Evolutionary conservation across 2,329 filamentous ascomycete species (phyloP).

Genomic region (Colletotrichum costaricense): DNA sequence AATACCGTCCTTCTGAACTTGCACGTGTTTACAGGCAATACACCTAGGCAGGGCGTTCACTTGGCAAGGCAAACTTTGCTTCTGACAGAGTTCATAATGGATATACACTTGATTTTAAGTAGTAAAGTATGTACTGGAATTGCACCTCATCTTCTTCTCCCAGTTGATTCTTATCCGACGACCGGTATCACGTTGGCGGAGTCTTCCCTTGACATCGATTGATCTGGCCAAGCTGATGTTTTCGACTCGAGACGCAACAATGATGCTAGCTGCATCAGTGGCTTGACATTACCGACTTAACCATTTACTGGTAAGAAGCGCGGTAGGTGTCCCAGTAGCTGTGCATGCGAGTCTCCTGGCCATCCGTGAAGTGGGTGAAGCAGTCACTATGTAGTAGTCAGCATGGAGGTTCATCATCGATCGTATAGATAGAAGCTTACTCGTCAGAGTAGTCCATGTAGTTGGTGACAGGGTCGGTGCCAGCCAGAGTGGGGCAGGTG

Average conservation of each 20-base stretch:
- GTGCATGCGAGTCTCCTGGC: constrained; percentile 50
- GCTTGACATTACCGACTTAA: background rate
- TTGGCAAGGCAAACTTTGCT: background rate
- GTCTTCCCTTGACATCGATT: background rate
- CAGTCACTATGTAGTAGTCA: constrained; percentile 49
- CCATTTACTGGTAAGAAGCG: constrained; percentile 30
- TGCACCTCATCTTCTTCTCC: background rate
- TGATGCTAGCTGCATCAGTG: background rate
- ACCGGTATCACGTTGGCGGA: background rate
- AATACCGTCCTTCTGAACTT: background rate
- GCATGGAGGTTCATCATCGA: background rate
- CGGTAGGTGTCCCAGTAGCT: constrained; percentile 45
- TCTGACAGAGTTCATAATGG: background rate
- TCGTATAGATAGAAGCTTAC: constrained; percentile 39
- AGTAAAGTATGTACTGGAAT: background rate
- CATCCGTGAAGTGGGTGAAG: constrained; percentile 57
- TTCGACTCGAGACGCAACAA: background rate
- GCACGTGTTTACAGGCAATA: background rate
- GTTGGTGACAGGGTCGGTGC: constrained; percentile 51
- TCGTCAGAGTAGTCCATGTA: constrained; percentile 57
- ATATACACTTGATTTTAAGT: background rate
- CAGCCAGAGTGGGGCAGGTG: constrained; percentile 46
- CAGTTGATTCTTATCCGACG: background rate
- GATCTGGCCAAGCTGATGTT: background rate
- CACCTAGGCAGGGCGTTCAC: background rate